A percentile compares a stretch with the other conserved stretches of the same genome.
These are phyloP conservation scores for Rhodotorula mucilaginosa DNA, from an alignment of 1,284 basidiomycete species.

Conservation along the genomic window DNA sequence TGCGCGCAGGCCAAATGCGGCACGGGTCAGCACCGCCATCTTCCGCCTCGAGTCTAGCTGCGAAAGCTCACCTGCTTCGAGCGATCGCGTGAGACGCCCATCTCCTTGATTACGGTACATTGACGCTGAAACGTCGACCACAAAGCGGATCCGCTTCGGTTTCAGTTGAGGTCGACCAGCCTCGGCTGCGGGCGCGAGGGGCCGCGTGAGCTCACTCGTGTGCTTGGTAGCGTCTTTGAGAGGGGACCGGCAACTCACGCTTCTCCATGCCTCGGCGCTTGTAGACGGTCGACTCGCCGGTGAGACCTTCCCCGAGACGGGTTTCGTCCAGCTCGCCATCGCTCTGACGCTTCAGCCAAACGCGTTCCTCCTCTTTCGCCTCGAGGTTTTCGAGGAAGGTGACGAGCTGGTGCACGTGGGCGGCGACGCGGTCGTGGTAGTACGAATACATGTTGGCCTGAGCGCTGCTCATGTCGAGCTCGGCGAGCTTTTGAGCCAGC, in stretches of 20 bases:
- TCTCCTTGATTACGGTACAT: constrained; percentile 39
- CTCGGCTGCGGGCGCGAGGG: constrained; percentile 16
- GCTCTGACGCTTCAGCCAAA: constrained; percentile 49
- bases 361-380: constrained; percentile 49
- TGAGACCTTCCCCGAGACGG: constrained; percentile 48
- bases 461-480: constrained; percentile 47
- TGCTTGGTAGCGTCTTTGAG: background rate
- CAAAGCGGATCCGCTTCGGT: constrained; percentile 50
- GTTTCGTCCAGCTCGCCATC: constrained; percentile 51
- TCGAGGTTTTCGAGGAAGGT: constrained; percentile 45
- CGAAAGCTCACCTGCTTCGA: constrained; percentile 24
- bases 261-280: constrained; percentile 40
- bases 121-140: constrained; percentile 46
- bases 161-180: constrained; percentile 45
- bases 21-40: background rate
- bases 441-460: constrained; percentile 45
- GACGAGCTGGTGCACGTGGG: constrained; percentile 34
- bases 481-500: constrained; percentile 46
- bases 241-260: constrained; percentile 16
- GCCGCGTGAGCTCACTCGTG: no score
- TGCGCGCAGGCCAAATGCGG: no score
- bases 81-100: constrained; percentile 21
- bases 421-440: constrained; percentile 37
- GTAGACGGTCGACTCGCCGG: constrained; percentile 49
- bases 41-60: background rate